Percentiles rank a stretch among this genome's conserved stretches.
Evolutionary conservation across 2,329 filamentous ascomycete genomes (phyloP).

Genomic region (Sclerotinia minor): DNA sequence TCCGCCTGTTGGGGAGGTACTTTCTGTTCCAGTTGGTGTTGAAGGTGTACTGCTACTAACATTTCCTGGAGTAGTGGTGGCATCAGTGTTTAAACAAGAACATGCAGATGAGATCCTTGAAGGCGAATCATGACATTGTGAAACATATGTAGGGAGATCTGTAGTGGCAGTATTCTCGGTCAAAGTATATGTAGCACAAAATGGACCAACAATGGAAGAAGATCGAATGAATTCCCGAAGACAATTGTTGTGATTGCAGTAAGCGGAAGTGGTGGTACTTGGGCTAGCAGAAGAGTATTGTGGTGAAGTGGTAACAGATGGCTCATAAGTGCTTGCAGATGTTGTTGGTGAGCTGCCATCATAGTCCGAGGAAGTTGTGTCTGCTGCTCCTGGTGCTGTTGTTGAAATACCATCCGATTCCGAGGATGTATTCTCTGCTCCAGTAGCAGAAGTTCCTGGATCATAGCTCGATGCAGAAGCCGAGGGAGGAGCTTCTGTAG

Average conservation of each 20-base stretch:
- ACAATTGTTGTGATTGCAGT: constrained; percentile 37
- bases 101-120: constrained; percentile 35
- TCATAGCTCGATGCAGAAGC: constrained; percentile 23
- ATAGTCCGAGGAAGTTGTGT: not conserved
- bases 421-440: not conserved
- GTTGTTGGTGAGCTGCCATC: not conserved
- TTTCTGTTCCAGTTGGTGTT: not conserved
- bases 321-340: not conserved
- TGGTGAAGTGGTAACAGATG: constrained; percentile 16
- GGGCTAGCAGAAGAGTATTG: not conserved
- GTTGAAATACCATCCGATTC: not conserved
- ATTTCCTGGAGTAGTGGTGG: constrained; percentile 12
- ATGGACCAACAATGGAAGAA: constrained; percentile 28
- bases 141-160: constrained; percentile 34
- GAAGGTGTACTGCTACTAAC: constrained; percentile 10
- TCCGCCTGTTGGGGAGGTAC: not conserved
- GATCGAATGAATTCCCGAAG: constrained; percentile 34
- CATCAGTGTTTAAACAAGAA: constrained; percentile 30
- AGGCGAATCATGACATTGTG: constrained; percentile 31
- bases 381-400: not conserved
- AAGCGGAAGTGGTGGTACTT: constrained; percentile 20
- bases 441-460: constrained; percentile 9
- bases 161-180: constrained; percentile 30
- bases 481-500: constrained; percentile 13
- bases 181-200: constrained; percentile 37